Base-by-base conservation (phyloP, 139 green algal species). In the Chlamydomonas incerta region DNA sequence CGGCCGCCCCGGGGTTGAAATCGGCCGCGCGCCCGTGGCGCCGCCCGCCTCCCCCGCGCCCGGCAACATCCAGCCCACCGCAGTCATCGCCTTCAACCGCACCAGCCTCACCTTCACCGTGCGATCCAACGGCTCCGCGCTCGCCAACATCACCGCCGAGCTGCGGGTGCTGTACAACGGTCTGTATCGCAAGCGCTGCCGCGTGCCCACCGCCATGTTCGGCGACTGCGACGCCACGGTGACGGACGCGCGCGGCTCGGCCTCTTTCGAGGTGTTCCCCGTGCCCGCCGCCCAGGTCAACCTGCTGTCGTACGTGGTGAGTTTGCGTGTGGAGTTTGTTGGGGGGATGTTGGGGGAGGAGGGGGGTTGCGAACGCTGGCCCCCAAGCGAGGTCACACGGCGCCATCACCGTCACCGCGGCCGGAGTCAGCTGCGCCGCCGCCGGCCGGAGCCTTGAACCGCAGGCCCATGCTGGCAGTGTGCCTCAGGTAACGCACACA, bases 1-100 rank as follows among this genome's bases (percentile, higher is more conserved):
- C 74, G 58, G 74, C 74, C 71, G 57, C 23, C 74, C 74, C 33
- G 71, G 71, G 35, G 62, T 82, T 21, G 58, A 72, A 11, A 18
- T 81, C 52, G 73, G 55, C 73, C 47, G 50, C n/a, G 28, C 47
- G 28, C 60, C 60, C 26, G 60, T 31, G 21, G 11, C 26, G 60
- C 17, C 26, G 60, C 17, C 24, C 26, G 24, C 11, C 17, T 13
- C 60, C 11, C 2, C 24, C 26, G 60, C 17, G 26, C 60, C 60
- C 57, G 23, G 57, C 57, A 26, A 23, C 20, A 8, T 26, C 10
- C 20, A 29, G 60, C 60, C 60, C 18, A 33, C 60, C 23, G 60
- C 26, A 2, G 60, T 17, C 24, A 31, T 67, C 17, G 3, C 60
- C 60, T 67, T 67, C 60, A 67, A 67, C 60, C 26, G 26, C 60